Percentiles rank a stretch among this genome's conserved stretches.
Evolutionary conservation across 2,329 filamentous ascomycete species (phyloP).

Genomic region (Aspergillus pseudoterreus): DNA sequence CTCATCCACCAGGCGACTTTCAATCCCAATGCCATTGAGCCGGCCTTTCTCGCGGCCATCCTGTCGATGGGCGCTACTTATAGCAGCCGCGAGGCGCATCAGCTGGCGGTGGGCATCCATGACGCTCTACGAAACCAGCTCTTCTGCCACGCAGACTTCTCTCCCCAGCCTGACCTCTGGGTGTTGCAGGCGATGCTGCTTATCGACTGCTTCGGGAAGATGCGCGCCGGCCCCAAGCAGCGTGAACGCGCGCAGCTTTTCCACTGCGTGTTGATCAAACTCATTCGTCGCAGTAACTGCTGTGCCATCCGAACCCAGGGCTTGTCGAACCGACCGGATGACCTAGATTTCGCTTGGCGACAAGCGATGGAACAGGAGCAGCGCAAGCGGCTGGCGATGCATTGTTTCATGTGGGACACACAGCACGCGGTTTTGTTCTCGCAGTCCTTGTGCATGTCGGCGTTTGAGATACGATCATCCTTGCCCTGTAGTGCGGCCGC

Average conservation of each 20-base stretch:
- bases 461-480: slow-evolving; percentile 57
- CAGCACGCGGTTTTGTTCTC: slow-evolving; percentile 63
- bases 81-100: slow-evolving; percentile 55
- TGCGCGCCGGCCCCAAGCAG: slow-evolving; percentile 59
- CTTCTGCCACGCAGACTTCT: slow-evolving; percentile 57
- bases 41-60: slow-evolving; percentile 53
- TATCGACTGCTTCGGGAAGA: slow-evolving; percentile 64
- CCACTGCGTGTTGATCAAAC: slow-evolving; percentile 53
- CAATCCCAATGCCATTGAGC: slow-evolving; percentile 47
- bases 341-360: slow-evolving; percentile 49
- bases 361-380: slow-evolving; percentile 55
- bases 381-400: slow-evolving; percentile 56
- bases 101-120: slow-evolving; percentile 60
- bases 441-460: slow-evolving; percentile 64
- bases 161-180: slow-evolving; percentile 58
- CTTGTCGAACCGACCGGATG: slow-evolving; percentile 29
- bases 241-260: slow-evolving; percentile 62
- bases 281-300: slow-evolving; percentile 52
- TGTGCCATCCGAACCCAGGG: slow-evolving; percentile 38
- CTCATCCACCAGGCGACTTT: slow-evolving; percentile 59
- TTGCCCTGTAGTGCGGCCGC: slow-evolving; percentile 53
- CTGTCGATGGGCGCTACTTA: slow-evolving; percentile 62
- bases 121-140: slow-evolving; percentile 58
- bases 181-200: slow-evolving; percentile 59
- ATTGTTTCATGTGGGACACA: slow-evolving; percentile 65